Conservation (phyloP, 179 eudicot species). For the Silene coronaria region DNA sequence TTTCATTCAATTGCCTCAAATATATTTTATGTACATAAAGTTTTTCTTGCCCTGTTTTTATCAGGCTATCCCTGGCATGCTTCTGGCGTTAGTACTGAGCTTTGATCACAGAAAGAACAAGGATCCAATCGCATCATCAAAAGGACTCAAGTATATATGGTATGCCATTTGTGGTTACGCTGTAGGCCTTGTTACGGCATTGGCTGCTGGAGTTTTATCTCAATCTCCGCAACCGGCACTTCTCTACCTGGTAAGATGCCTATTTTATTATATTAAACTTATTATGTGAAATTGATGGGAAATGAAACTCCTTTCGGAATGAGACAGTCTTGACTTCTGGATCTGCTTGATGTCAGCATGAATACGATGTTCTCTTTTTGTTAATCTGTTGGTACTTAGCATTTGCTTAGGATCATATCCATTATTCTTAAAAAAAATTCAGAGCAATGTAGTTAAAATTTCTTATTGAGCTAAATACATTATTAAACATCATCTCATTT, state of each 20-base stretch:
- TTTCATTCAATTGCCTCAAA: neutral
- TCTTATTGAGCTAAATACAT: neutral
- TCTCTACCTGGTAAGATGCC: slow-evolving; percentile 67
- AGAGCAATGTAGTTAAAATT: neutral
- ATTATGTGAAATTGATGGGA: neutral
- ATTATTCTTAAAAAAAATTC: no score
- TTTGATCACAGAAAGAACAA: slow-evolving; percentile 74
- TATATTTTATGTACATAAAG: neutral
- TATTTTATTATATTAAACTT: neutral
- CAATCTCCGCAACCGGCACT: slow-evolving; percentile 97
- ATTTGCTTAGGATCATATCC: neutral
- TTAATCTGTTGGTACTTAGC: neutral
- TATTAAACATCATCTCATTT: no score
- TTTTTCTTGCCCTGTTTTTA: slow-evolving; percentile 16
- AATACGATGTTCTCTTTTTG: neutral
- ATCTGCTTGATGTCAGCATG: neutral
- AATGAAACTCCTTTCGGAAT: neutral
- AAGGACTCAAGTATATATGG: slow-evolving; percentile 81
- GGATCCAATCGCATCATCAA: slow-evolving; percentile 46
- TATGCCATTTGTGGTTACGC: slow-evolving; percentile 81
- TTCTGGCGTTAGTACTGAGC: slow-evolving; percentile 76
- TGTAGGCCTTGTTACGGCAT: slow-evolving; percentile 71
- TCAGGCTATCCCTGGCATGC: slow-evolving; percentile 98
- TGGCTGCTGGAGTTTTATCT: slow-evolving; percentile 87
- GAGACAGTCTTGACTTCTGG: neutral